A percentile compares a stretch with the other conserved stretches of the same genome.
phyloP scores from a whole-genome alignment of 2,329 filamentous ascomycete genomes.

The Chrysoporthe cubensis region DNA sequence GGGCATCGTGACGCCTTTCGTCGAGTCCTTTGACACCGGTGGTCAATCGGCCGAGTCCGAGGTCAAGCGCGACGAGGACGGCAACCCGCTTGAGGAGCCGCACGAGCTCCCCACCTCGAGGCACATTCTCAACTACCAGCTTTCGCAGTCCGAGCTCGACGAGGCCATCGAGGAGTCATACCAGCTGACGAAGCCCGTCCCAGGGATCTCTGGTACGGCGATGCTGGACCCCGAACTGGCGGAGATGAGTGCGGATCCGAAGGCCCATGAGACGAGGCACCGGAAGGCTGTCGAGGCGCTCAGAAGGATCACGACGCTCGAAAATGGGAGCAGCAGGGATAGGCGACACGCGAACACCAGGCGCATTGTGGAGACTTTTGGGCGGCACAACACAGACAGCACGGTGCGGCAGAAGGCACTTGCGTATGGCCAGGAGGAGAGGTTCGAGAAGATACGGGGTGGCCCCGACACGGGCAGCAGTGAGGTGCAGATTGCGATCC shows the following conservation, averaged over 20 bases:
- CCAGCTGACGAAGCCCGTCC: slow-evolving; percentile 64
- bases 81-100: slow-evolving; percentile 44
- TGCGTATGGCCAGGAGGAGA: slow-evolving; percentile 45
- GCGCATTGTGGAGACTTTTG: slow-evolving; percentile 85
- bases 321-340: slow-evolving; percentile 78
- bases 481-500: slow-evolving; percentile 95
- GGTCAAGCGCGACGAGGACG: slow-evolving; percentile 46
- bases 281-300: slow-evolving; percentile 75
- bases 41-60: slow-evolving; percentile 49
- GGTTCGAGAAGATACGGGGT: slow-evolving; percentile 58
- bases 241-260: slow-evolving; percentile 36
- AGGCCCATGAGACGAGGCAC: slow-evolving; percentile 60
- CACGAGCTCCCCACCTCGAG: slow-evolving; percentile 51
- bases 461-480: slow-evolving; percentile 93
- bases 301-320: slow-evolving; percentile 75
- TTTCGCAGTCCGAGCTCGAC: slow-evolving; percentile 70
- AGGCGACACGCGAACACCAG: slow-evolving; percentile 80
- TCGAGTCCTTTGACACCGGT: slow-evolving; percentile 77
- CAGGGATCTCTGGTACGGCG: background rate
- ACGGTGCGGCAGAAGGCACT: slow-evolving; percentile 65
- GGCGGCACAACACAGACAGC: slow-evolving; percentile 84
- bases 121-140: slow-evolving; percentile 73
- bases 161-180: slow-evolving; percentile 69
- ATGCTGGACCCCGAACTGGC: slow-evolving; percentile 4
- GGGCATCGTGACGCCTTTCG: slow-evolving; percentile 78